phyloP scores from a whole-genome alignment of 2,329 filamentous ascomycete genomes.

The Alternaria triticimaculans region DNA sequence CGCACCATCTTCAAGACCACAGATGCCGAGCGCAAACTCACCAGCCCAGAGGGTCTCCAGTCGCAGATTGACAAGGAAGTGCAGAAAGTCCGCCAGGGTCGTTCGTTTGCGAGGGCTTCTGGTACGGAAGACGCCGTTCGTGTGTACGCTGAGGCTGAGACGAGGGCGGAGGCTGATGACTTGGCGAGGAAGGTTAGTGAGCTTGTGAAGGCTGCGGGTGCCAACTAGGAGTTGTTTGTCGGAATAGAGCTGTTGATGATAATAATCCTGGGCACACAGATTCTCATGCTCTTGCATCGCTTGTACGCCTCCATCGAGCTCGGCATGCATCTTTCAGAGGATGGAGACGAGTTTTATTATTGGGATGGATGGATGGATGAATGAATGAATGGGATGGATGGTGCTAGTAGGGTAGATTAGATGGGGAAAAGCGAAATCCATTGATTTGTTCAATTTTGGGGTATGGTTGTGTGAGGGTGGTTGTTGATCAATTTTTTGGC shows the following conservation, averaged over 20 bases:
- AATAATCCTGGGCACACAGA: not conserved
- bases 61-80: conserved; percentile 85
- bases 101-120: conserved; percentile 89
- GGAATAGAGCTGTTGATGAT: not conserved
- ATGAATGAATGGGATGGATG: not conserved
- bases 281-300: not conserved
- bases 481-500: not conserved
- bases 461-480: not conserved
- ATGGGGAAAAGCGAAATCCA: not conserved
- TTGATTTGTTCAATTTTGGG: not conserved
- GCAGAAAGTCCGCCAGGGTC: conserved; percentile 86
- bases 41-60: conserved; percentile 79
- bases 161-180: conserved; percentile 87
- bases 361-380: not conserved
- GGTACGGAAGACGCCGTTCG: conserved; percentile 96
- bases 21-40: conserved; percentile 88
- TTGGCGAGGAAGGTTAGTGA: conserved; percentile 82
- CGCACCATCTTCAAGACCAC: conserved; percentile 90
- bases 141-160: conserved; percentile 94
- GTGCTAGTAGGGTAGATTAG: not conserved
- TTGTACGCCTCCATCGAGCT: not conserved
- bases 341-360: no score
- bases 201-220: conserved; percentile 64
- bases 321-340: no score
- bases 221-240: conserved; percentile 8